A percentile compares a stretch with the other conserved stretches of the same genome.
Conservation (phyloP, 371 early-diverging fungal species). For the Basidiobolus heterosporus region DNA sequence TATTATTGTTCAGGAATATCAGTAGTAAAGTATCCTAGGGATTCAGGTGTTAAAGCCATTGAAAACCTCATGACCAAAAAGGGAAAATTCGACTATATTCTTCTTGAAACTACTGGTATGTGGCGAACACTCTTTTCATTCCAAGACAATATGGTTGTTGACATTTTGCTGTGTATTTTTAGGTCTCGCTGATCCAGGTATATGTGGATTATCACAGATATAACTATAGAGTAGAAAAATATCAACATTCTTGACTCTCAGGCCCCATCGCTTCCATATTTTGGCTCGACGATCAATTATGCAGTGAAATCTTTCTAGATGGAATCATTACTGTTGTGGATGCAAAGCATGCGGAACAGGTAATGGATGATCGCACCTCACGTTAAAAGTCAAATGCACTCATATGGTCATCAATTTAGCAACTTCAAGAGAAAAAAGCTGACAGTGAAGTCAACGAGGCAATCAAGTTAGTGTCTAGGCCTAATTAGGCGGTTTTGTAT, state of each 20-base stretch:
- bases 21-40: constrained; percentile 24
- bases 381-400: not conserved
- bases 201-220: not conserved
- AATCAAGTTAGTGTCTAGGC: constrained; percentile 23
- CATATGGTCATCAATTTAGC: constrained; percentile 9
- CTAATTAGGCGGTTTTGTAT: not conserved
- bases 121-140: not conserved
- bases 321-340: constrained; percentile 89
- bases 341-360: constrained; percentile 55
- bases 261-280: constrained; percentile 89
- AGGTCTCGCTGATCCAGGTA: constrained; percentile 64
- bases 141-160: not conserved
- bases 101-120: constrained; percentile 78
- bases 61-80: constrained; percentile 79
- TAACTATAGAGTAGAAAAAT: constrained; percentile 10
- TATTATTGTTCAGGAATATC: not conserved
- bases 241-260: constrained; percentile 2
- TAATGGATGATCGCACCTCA: constrained; percentile 4
- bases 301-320: constrained; percentile 75
- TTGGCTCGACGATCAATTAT: constrained; percentile 89
- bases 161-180: constrained; percentile 4
- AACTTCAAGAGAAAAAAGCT: constrained; percentile 28
- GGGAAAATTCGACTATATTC: constrained; percentile 84
- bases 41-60: constrained; percentile 85
- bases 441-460: constrained; percentile 51